Conservation (phyloP, 495 filamentous ascomycete genomes). For the Penicillium tannophilum region DNA sequence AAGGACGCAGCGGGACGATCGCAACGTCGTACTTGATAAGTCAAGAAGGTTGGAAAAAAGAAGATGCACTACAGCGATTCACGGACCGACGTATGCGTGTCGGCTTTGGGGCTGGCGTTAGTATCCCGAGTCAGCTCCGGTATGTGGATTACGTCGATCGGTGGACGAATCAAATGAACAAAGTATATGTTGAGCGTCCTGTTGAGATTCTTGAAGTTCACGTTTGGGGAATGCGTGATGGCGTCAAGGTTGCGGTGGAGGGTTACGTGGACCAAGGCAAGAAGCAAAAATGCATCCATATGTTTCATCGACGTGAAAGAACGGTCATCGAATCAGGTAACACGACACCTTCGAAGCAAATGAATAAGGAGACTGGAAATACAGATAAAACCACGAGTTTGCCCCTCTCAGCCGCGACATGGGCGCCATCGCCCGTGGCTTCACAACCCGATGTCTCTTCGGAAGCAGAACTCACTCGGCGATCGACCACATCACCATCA, state of each 20-base stretch:
- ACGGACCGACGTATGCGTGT: constrained; percentile 87
- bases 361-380: neutral
- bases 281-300: constrained; percentile 81
- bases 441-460: constrained; percentile 27
- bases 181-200: constrained; percentile 79
- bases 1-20: constrained; percentile 89
- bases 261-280: constrained; percentile 86
- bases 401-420: constrained; percentile 10
- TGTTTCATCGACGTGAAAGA: constrained; percentile 73
- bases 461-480: constrained; percentile 9
- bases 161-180: constrained; percentile 71
- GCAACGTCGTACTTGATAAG: constrained; percentile 86
- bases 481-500: constrained; percentile 9
- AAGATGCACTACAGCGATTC: constrained; percentile 79
- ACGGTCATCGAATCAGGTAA: constrained; percentile 62
- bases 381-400: neutral
- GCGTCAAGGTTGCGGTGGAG: constrained; percentile 84
- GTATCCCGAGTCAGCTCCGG: constrained; percentile 85
- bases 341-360: neutral
- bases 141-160: constrained; percentile 90
- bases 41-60: constrained; percentile 80
- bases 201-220: constrained; percentile 89
- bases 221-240: constrained; percentile 84
- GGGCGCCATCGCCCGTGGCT: constrained; percentile 7
- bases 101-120: constrained; percentile 86